Evolutionary conservation across 1,284 basidiomycete species (phyloP).

Genomic region (Coniophora puteana): DNA sequence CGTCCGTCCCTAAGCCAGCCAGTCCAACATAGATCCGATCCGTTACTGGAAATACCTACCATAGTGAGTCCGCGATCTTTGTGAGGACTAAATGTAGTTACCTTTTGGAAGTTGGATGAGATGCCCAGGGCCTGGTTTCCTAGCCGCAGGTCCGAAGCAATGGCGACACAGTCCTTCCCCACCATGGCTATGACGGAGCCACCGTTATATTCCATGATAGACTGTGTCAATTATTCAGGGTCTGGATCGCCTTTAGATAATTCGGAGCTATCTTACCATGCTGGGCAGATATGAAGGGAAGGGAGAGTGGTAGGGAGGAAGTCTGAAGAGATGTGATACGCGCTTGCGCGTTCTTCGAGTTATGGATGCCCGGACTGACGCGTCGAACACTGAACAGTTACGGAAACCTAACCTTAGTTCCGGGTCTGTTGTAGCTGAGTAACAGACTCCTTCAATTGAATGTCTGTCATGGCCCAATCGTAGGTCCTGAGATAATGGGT

Average conservation of each 20-base stretch:
- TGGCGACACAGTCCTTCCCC: constrained; percentile 98
- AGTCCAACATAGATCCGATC: constrained; percentile 93
- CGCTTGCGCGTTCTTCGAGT: no score
- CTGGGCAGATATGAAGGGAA: constrained; percentile 8
- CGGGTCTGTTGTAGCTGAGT: no score
- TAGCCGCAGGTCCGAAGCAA: constrained; percentile 92
- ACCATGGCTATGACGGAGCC: constrained; percentile 99
- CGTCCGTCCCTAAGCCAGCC: constrained; percentile 92
- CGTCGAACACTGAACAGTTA: no score
- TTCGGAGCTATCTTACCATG: constrained; percentile 20
- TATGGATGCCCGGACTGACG: constrained; percentile 8
- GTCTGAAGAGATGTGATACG: no score
- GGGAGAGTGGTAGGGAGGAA: no score
- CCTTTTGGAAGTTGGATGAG: constrained; percentile 94
- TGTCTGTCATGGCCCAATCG: no score
- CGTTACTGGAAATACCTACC: constrained; percentile 89
- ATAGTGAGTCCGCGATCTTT: not conserved
- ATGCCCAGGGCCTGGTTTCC: constrained; percentile 90
- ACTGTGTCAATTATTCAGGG: constrained; percentile 37
- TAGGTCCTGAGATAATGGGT: no score
- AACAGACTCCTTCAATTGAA: no score
- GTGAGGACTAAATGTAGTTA: no score
- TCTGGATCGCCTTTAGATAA: no score
- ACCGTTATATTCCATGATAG: constrained; percentile 87
- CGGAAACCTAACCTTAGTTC: no score